Evolutionary conservation across 176 grass and related monocot species (phyloP), one percentile per base, ranked within the genome.

Genomic region (Aechmea fasciata): DNA sequence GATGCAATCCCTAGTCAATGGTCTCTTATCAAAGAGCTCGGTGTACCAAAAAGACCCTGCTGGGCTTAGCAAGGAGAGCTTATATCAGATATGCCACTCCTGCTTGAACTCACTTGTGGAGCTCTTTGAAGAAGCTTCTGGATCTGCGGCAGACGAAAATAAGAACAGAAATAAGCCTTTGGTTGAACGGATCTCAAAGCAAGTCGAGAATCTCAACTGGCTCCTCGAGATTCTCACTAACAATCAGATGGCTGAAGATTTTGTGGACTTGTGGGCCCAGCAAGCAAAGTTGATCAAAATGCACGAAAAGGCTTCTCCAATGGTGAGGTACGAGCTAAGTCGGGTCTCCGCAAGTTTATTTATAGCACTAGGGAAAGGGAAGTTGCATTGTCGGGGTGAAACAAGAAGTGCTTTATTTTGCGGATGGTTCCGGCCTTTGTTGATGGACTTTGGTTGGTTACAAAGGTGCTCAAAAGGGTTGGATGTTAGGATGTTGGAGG

Each of bases 291-390:
- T 97, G 26, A 76, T 87, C 20, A 79, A 54, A n/a, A 80, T 87
- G 84, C 86, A 92, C 0, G 69, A 74, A 20, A 77, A 48, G 62
- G 86, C 83, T 18, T 97, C 93, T 10, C 82, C 84, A 0, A 90
- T 97, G 89, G 84, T 97, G 50, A 87, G 86, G 49, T 93, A 92
- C 4, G 89, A 99, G 62, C 77, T 99, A 9, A 99, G 94, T 71
- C 84, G 89, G 63, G 70, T 93, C 48, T 99, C 94, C 13, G 94
- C 84, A 2, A 70, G 65, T n/a, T 52, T 99, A 26, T 99, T 99
- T 63, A 78, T 84, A 13, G 84, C 82, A 7, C 68, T 92, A 29
- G 94, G 94, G 22, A 85, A 65, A 78, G 80, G 94, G 5, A 90
- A 78, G 59, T 64, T 93, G 64, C 94, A 99, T 22, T 93, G 94